These are phyloP conservation scores for Fusarium nurragi DNA, from an alignment of 2,329 filamentous ascomycete genomes.

Conservation along the genomic window DNA sequence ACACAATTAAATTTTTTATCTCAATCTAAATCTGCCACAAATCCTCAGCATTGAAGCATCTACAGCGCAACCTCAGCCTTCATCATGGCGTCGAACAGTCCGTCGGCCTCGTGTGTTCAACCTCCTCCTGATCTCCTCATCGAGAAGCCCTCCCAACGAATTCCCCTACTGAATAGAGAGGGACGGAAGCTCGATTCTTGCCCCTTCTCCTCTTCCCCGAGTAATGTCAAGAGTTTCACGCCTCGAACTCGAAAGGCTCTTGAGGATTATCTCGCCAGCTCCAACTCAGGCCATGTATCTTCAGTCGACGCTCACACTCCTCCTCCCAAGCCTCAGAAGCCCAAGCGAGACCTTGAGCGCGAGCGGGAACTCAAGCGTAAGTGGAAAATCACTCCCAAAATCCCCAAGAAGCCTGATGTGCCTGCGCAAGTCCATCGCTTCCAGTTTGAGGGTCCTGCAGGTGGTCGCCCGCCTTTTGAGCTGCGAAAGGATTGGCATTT, in stretches of 20 bases:
- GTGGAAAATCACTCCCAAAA: neutral
- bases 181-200: neutral
- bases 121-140: slow-evolving; percentile 34
- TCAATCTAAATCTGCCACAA: neutral
- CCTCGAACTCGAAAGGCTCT: slow-evolving; percentile 1
- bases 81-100: slow-evolving; percentile 17
- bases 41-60: neutral
- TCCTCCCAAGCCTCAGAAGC: neutral
- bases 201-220: neutral
- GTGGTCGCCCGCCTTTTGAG: slow-evolving; percentile 7
- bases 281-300: slow-evolving; percentile 1
- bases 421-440: neutral
- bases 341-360: neutral
- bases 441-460: slow-evolving; percentile 8
- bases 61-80: neutral
- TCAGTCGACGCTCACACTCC: slow-evolving; percentile 30
- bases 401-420: neutral
- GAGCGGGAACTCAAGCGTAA: neutral
- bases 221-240: neutral
- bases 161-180: neutral
- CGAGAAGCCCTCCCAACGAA: slow-evolving; percentile 2
- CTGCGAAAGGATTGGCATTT: slow-evolving; percentile 1
- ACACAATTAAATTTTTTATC: neutral
- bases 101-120: slow-evolving; percentile 6
- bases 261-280: slow-evolving; percentile 1